These are phyloP conservation scores for Starmerella vaccinii DNA, from an alignment of 805 yeast species.

Conservation along the genomic window DNA sequence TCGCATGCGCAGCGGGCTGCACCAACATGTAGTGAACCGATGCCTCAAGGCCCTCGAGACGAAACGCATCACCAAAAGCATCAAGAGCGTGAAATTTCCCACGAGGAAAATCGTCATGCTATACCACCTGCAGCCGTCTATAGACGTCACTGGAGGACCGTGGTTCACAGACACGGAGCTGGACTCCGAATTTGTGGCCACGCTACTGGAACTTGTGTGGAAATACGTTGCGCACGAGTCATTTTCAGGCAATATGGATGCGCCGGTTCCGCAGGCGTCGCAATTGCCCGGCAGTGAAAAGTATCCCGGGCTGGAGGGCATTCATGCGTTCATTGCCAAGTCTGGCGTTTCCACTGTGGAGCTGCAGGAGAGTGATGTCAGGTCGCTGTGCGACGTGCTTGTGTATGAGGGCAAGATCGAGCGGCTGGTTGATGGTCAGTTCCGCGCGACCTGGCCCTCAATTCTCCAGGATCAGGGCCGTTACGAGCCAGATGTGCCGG, in stretches of 20 bases:
- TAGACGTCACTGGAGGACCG: slow-evolving; percentile 97
- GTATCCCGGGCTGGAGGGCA: slow-evolving; percentile 62
- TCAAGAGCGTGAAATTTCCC: slow-evolving; percentile 81
- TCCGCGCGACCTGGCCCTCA: slow-evolving; percentile 70
- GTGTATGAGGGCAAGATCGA: slow-evolving; percentile 81
- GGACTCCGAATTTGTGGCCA: slow-evolving; percentile 86
- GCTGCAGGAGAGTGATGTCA: slow-evolving; percentile 58
- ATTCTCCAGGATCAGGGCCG: slow-evolving; percentile 23
- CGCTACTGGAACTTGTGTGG: slow-evolving; percentile 77
- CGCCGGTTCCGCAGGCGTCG: slow-evolving; percentile 34
- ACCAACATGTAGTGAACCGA: slow-evolving; percentile 79
- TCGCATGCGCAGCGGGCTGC: slow-evolving; percentile 76
- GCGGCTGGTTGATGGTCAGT: slow-evolving; percentile 46
- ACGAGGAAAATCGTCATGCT: slow-evolving; percentile 94
- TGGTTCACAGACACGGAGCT: slow-evolving; percentile 97
- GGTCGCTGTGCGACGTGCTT: slow-evolving; percentile 77
- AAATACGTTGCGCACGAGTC: slow-evolving; percentile 67
- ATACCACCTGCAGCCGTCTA: slow-evolving; percentile 83
- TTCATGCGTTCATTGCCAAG: slow-evolving; percentile 59
- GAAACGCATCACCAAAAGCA: slow-evolving; percentile 75
- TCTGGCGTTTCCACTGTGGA: slow-evolving; percentile 77
- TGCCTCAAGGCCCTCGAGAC: slow-evolving; percentile 71
- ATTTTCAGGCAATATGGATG: slow-evolving; percentile 46
- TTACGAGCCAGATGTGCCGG: slow-evolving; percentile 11
- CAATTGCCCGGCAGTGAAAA: slow-evolving; percentile 51